Evolutionary conservation across 768 basidiomycete species (phyloP).

Genomic region (Tubosaeta brunneosetosa): DNA sequence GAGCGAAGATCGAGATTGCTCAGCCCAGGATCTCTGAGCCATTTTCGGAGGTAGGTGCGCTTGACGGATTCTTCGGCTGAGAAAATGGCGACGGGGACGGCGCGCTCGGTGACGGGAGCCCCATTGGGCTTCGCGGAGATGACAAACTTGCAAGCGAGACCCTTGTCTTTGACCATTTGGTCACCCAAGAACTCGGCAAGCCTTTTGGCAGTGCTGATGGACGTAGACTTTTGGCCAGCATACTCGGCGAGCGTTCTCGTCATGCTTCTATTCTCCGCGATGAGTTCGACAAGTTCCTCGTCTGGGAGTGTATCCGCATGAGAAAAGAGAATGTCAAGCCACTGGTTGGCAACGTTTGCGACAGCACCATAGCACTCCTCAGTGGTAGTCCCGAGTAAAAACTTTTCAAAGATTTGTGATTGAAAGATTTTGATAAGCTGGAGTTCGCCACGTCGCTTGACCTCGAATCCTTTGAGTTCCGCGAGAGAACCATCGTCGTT

Average conservation of each 20-base stretch:
- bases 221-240: constrained; percentile 94
- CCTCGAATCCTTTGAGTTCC: constrained; percentile 97
- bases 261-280: constrained; percentile 98
- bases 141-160: constrained; percentile 97
- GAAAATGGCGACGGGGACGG: constrained; percentile 96
- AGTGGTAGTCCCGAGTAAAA: constrained; percentile 86
- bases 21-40: constrained; percentile 92
- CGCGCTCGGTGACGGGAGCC: constrained; percentile 94
- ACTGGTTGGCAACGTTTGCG: constrained; percentile 89
- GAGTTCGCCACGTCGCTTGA: constrained; percentile 94
- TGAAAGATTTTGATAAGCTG: constrained; percentile 99
- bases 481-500: constrained; percentile 97
- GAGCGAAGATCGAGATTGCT: constrained; percentile 85
- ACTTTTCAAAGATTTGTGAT: constrained; percentile 96
- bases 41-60: constrained; percentile 85
- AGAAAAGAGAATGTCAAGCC: constrained; percentile 93
- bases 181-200: constrained; percentile 96
- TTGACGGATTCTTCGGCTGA: constrained; percentile 92
- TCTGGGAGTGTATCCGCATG: constrained; percentile 81
- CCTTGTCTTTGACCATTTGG: constrained; percentile 99
- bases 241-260: constrained; percentile 95
- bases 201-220: constrained; percentile 92
- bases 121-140: constrained; percentile 92
- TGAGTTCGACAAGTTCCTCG: constrained; percentile 93
- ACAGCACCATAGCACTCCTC: constrained; percentile 96